Evolutionary conservation across 2,329 filamentous ascomycete species (phyloP).

Genomic region (Rutstroemia sp.): DNA sequence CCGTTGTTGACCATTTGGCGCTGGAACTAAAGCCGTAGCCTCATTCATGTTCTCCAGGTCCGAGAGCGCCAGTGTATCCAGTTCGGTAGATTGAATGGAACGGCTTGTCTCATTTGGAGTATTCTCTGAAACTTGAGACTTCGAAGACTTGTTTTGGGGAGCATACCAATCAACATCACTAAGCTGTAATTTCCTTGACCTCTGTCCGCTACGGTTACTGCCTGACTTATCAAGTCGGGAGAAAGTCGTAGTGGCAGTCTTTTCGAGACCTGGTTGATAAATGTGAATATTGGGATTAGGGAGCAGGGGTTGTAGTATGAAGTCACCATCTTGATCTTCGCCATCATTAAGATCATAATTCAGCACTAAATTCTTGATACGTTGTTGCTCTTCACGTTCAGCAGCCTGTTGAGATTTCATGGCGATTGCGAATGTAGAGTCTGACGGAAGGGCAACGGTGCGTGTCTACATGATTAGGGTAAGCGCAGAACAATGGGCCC

Average conservation of each 20-base stretch:
- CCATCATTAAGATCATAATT: constrained; percentile 90
- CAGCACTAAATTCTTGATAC: constrained; percentile 94
- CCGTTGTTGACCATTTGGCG: too few relatives aligned
- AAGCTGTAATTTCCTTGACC: constrained; percentile 82
- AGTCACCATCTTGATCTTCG: constrained; percentile 72
- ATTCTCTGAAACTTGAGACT: constrained; percentile 14
- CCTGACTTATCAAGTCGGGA: constrained; percentile 30
- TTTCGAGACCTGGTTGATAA: constrained; percentile 49
- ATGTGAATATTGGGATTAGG: constrained; percentile 45
- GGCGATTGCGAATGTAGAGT: constrained; percentile 90
- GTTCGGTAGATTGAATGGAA: background rate
- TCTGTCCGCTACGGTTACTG: constrained; percentile 56
- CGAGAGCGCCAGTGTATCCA: background rate
- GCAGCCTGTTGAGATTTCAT: constrained; percentile 95
- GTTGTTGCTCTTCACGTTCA: constrained; percentile 91
- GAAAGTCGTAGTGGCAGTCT: constrained; percentile 34
- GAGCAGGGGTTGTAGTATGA: constrained; percentile 35
- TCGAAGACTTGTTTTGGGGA: constrained; percentile 18
- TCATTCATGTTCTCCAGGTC: too few relatives aligned
- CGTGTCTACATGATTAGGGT: constrained; percentile 54
- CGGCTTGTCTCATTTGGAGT: background rate
- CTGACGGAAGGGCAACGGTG: constrained; percentile 80
- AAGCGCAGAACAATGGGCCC: constrained; percentile 7
- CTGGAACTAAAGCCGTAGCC: too few relatives aligned
- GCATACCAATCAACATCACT: constrained; percentile 96